These are phyloP conservation scores for Echeveria elegans DNA, from an alignment of 164 flowering plant genomes.

Conservation along the genomic window DNA sequence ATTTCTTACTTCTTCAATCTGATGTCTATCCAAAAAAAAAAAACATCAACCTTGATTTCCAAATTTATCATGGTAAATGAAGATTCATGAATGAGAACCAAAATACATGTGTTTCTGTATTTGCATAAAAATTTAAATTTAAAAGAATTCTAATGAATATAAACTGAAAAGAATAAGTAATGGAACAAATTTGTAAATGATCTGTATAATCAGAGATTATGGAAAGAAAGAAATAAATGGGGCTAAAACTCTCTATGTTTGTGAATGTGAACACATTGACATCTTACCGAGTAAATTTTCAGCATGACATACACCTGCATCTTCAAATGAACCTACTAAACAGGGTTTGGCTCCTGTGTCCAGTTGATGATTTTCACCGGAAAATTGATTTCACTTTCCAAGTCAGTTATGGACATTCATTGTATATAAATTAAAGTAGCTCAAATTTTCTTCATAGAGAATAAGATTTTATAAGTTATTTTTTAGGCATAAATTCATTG, in stretches of 20 bases:
- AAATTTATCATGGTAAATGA: not conserved
- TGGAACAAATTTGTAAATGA: not conserved
- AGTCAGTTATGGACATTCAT: not conserved
- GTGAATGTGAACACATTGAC: too few relatives aligned
- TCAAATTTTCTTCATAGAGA: not conserved
- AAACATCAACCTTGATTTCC: not conserved
- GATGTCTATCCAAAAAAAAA: not conserved
- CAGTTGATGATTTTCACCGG: not conserved
- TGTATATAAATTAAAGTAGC: not conserved
- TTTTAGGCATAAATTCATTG: not conserved
- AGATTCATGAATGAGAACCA: not conserved
- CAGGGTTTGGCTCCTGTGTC: not conserved
- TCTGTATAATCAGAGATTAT: slow-evolving; percentile 1
- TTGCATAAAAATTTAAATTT: not conserved
- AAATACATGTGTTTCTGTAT: not conserved
- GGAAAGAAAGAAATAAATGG: slow-evolving; percentile 4
- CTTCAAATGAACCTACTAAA: not conserved
- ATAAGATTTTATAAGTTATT: not conserved
- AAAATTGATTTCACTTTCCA: not conserved
- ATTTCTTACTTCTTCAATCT: not conserved
- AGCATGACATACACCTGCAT: not conserved
- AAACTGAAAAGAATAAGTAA: not conserved
- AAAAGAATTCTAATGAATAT: not conserved
- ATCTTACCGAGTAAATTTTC: not conserved
- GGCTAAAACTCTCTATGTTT: not conserved